Percentiles rank a stretch among this genome's conserved stretches.
Evolutionary conservation across 2,329 filamentous ascomycete species (phyloP).

Genomic region (Talaromyces albobiverticillius): DNA sequence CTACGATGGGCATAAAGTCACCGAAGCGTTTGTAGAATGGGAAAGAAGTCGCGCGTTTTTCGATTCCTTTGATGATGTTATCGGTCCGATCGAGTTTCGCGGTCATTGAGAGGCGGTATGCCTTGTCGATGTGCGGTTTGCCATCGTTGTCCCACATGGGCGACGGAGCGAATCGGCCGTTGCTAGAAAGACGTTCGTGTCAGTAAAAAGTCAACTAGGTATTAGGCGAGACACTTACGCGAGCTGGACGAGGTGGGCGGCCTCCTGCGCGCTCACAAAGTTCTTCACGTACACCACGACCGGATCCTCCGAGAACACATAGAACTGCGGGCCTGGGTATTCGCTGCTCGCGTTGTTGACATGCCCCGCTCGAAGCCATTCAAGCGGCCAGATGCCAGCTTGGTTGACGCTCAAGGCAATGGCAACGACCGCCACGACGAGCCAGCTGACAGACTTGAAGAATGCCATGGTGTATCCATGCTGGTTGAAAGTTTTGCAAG

Average conservation of each 20-base stretch:
- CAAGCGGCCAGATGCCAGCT: not conserved
- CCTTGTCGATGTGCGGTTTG: slow-evolving; percentile 13
- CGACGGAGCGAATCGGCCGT: slow-evolving; percentile 46
- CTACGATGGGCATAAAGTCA: slow-evolving; percentile 48
- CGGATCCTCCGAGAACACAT: slow-evolving; percentile 42
- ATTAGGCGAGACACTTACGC: slow-evolving; percentile 50
- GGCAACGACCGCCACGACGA: slow-evolving; percentile 1
- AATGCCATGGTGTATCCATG: not conserved
- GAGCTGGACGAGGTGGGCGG: slow-evolving; percentile 49
- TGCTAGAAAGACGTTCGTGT: too few species aligned
- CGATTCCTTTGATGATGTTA: slow-evolving; percentile 46
- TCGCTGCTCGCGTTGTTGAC: not conserved
- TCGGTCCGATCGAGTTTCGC: slow-evolving; percentile 24
- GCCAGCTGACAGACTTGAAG: slow-evolving; percentile 1
- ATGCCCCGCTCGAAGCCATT: not conserved
- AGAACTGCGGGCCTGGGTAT: not conserved
- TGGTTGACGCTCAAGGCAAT: not conserved
- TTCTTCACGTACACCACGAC: slow-evolving; percentile 55
- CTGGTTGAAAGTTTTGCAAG: too few species aligned
- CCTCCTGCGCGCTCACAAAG: slow-evolving; percentile 48
- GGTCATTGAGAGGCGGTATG: slow-evolving; percentile 31
- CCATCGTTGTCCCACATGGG: slow-evolving; percentile 15
- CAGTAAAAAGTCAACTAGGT: too few species aligned
- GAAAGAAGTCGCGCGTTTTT: slow-evolving; percentile 46
- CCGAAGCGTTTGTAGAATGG: slow-evolving; percentile 29